Conservation (phyloP, 73 alveolate genomes). For the Paramecium bursaria region DNA sequence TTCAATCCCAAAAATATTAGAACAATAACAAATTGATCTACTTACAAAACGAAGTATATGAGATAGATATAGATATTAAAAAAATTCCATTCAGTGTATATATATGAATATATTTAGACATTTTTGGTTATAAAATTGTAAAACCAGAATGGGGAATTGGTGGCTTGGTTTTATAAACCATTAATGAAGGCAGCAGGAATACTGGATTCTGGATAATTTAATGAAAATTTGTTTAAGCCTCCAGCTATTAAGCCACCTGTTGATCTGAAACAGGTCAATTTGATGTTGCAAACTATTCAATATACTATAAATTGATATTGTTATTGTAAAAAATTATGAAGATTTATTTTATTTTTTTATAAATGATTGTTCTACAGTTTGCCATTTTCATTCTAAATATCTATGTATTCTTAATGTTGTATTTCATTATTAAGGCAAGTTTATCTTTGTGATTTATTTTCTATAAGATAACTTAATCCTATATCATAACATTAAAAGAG, state of each 20-base stretch:
- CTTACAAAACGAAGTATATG: background rate
- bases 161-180: conserved; percentile 19
- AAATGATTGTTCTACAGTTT: too few relatives aligned
- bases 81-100: background rate
- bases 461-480: too few relatives aligned
- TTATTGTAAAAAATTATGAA: too few relatives aligned
- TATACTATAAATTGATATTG: conserved; percentile 26
- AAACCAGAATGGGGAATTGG: background rate
- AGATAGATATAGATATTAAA: background rate
- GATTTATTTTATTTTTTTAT: too few relatives aligned
- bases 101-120: background rate
- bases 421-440: too few relatives aligned
- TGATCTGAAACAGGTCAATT: background rate
- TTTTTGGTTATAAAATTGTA: background rate
- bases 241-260: conserved; percentile 49
- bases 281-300: background rate
- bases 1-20: background rate
- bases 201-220: background rate
- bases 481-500: too few relatives aligned
- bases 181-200: background rate
- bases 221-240: conserved; percentile 12
- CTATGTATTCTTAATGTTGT: too few relatives aligned
- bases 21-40: background rate
- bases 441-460: too few relatives aligned
- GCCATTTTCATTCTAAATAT: too few relatives aligned